These are phyloP conservation scores for Exutisphaerella laricina DNA, from an alignment of 2,329 filamentous ascomycete genomes.

Conservation along the genomic window DNA sequence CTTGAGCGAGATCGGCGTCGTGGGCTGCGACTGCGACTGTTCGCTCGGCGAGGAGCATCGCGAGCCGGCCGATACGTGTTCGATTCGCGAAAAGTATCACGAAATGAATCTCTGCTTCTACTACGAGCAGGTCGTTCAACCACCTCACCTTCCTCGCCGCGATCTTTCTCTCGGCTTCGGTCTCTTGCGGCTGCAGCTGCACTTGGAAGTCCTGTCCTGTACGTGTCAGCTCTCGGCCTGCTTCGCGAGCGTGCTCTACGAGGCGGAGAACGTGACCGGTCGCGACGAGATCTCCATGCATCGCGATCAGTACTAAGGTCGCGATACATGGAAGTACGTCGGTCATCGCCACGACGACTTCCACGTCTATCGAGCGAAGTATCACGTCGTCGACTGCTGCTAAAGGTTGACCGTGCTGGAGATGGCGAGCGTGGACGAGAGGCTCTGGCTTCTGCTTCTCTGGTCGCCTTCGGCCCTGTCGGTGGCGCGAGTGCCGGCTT, in stretches of 20 bases:
- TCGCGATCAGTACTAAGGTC: conserved; percentile 32
- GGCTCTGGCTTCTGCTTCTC: not conserved
- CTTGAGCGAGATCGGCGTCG: conserved; percentile 18
- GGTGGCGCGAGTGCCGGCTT: conserved; percentile 16
- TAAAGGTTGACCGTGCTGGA: conserved; percentile 24
- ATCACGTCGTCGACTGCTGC: conserved; percentile 24
- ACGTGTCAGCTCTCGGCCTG: conserved; percentile 18
- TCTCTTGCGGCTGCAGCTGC: too few relatives aligned
- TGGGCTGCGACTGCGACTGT: conserved; percentile 25
- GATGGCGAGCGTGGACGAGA: conserved; percentile 26
- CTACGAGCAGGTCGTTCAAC: conserved; percentile 24
- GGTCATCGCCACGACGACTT: conserved; percentile 14
- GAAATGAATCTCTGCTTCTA: conserved; percentile 16
- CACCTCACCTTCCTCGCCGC: conserved; percentile 30
- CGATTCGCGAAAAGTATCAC: conserved; percentile 6
- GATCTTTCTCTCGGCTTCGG: conserved; percentile 36
- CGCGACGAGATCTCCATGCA: conserved; percentile 29
- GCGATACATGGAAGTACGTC: conserved; percentile 26
- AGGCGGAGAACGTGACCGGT: conserved; percentile 11
- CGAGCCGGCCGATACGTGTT: conserved; percentile 15
- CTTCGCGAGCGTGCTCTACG: not conserved
- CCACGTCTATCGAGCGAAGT: conserved; percentile 24
- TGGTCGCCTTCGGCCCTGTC: conserved; percentile 18
- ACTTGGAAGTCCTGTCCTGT: too few relatives aligned
- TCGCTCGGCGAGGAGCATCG: conserved; percentile 13